Conservation (phyloP, 352 stramenopile genomes). For the Pythium phragmitis region DNA sequence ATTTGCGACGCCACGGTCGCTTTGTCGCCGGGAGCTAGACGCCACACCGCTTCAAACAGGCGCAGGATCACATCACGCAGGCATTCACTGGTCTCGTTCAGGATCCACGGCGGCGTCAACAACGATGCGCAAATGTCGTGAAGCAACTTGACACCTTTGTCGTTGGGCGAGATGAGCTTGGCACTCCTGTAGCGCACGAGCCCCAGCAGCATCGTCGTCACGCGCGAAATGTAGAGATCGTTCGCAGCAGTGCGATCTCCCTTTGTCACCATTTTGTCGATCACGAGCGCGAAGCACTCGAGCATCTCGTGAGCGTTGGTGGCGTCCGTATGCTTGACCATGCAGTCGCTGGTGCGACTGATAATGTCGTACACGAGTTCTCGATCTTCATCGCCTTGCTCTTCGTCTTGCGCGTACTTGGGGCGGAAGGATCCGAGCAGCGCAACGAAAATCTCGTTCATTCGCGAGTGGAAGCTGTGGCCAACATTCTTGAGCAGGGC, state of each 20-base stretch:
- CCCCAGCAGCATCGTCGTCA: conserved; percentile 51
- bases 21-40: conserved; percentile 48
- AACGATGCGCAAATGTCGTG: conserved; percentile 47
- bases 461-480: conserved; percentile 84
- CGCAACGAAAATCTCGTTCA: conserved; percentile 74
- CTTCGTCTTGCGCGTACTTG: conserved; percentile 29
- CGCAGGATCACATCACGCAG: conserved; percentile 49
- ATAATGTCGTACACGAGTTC: conserved; percentile 66
- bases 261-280: conserved; percentile 48
- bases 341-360: conserved; percentile 56
- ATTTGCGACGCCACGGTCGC: conserved; percentile 41
- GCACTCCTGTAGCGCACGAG: conserved; percentile 63
- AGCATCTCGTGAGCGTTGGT: conserved; percentile 65
- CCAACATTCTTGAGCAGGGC: conserved; percentile 82
- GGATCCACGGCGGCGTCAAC: conserved; percentile 42
- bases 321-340: conserved; percentile 78
- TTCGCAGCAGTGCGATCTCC: conserved; percentile 34
- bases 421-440: conserved; percentile 73
- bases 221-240: conserved; percentile 70
- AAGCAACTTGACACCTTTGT: conserved; percentile 40
- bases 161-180: conserved; percentile 41
- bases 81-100: conserved; percentile 34
- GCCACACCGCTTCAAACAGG: conserved; percentile 64
- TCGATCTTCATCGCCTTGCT: conserved; percentile 26
- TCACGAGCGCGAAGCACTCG: conserved; percentile 57